Evolutionary conservation across 139 green algal species (phyloP).

Genomic region (Tetradesmus lagerheimii): DNA sequence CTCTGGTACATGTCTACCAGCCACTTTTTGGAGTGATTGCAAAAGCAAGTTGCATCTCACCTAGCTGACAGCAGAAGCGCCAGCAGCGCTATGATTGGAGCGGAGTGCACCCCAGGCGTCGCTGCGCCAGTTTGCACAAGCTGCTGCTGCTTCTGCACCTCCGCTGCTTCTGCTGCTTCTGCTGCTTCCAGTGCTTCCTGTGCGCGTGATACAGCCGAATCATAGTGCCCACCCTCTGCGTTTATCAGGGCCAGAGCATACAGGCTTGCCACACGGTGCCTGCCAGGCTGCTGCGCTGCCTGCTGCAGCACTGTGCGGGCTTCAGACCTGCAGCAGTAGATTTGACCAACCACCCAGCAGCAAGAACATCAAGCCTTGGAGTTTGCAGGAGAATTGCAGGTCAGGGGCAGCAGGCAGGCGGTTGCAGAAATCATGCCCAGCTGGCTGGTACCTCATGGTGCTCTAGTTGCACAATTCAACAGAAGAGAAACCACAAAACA

Average conservation of each 20-base stretch:
- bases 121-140: no score
- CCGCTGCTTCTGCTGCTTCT: constrained; percentile 40
- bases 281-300: constrained; percentile 5
- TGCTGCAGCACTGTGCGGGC: constrained; percentile 29
- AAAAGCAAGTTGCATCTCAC: not conserved
- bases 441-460: no score
- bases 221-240: constrained; percentile 45
- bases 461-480: not conserved
- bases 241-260: constrained; percentile 36
- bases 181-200: constrained; percentile 38
- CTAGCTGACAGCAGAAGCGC: constrained; percentile 37
- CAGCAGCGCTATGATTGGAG: constrained; percentile 29
- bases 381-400: no score
- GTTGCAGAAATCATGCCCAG: no score
- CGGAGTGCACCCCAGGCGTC: not conserved
- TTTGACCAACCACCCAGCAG: no score
- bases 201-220: not conserved
- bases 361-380: no score
- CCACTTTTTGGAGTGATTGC: no score
- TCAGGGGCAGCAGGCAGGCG: not conserved
- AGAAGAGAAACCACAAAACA: not conserved
- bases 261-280: constrained; percentile 17
- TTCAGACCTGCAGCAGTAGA: constrained; percentile 46
- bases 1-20: not conserved
- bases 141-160: not conserved